Evolutionary conservation across 2,329 filamentous ascomycete species (phyloP).

Genomic region (Cladobotryum protrusum): DNA sequence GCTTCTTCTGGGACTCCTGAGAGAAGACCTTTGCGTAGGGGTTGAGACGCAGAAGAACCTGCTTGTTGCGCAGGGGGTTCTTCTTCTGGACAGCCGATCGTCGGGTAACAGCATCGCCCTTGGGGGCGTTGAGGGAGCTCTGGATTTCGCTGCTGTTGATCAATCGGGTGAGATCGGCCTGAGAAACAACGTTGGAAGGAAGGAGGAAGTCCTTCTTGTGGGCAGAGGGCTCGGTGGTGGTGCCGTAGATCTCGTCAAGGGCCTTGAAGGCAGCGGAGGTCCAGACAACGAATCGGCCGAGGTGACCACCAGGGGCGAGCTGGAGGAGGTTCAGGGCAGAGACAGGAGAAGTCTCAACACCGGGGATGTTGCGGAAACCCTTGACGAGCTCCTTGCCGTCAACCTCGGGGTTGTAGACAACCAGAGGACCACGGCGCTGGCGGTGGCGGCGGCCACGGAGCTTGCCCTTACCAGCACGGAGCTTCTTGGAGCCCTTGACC

Average conservation of each 20-base stretch:
- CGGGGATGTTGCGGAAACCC: constrained; percentile 98
- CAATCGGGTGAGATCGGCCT: constrained; percentile 92
- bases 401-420: constrained; percentile 93
- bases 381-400: constrained; percentile 91
- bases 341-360: constrained; percentile 94
- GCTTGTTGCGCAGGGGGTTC: constrained; percentile 99
- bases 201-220: constrained; percentile 99
- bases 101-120: constrained; percentile 86
- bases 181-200: constrained; percentile 83
- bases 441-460: constrained; percentile 91
- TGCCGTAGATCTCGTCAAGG: constrained; percentile 94
- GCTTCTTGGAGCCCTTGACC: constrained; percentile 94
- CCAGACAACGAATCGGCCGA: constrained; percentile 99
- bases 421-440: constrained; percentile 94
- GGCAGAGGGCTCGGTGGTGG: constrained; percentile 78
- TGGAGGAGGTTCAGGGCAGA: constrained; percentile 96
- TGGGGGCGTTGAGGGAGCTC: constrained; percentile 86
- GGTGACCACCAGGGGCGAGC: constrained; percentile 96
- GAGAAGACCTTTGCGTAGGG: constrained; percentile 89
- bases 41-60: constrained; percentile 97
- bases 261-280: constrained; percentile 94
- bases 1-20: constrained; percentile 52
- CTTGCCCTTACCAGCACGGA: constrained; percentile 98
- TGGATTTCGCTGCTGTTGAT: constrained; percentile 99
- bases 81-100: constrained; percentile 94